A percentile compares a stretch with the other conserved stretches of the same genome.
Conservation (phyloP, 306 rosid species). For the Hylodesmum podocarpum region DNA sequence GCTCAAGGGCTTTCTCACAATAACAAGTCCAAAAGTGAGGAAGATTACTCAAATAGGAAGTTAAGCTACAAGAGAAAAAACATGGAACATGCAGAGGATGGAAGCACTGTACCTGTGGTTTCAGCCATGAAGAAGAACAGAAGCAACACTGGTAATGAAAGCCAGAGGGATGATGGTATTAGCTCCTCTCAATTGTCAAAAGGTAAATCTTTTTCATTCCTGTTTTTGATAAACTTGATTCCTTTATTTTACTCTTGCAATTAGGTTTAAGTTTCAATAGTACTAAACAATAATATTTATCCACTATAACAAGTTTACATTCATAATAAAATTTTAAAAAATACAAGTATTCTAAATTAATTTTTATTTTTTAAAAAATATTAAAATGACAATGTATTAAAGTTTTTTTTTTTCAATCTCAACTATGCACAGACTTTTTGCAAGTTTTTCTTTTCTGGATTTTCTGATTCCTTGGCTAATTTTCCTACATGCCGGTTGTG, state of each 20-base stretch:
- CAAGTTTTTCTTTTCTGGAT: too few relatives aligned
- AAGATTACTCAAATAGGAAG: constrained; percentile 8
- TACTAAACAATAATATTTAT: too few relatives aligned
- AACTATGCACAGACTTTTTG: too few relatives aligned
- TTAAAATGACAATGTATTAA: too few relatives aligned
- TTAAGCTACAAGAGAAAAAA: constrained; percentile 41
- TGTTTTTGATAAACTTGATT: neutral
- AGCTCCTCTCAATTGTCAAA: constrained; percentile 43
- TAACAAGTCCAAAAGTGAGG: constrained; percentile 34
- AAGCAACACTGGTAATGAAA: constrained; percentile 26
- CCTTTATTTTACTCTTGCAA: neutral
- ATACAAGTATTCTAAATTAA: too few relatives aligned
- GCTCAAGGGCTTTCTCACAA: constrained; percentile 39
- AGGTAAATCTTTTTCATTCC: constrained; percentile 37
- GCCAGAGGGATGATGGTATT: constrained; percentile 39
- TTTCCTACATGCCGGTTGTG: too few relatives aligned
- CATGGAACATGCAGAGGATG: constrained; percentile 32
- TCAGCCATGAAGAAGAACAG: constrained; percentile 39
- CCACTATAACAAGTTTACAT: too few relatives aligned
- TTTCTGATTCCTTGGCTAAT: too few relatives aligned
- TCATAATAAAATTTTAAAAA: too few relatives aligned
- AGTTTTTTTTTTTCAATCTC: too few relatives aligned
- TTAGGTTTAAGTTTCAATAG: too few relatives aligned
- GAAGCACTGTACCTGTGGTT: constrained; percentile 20
- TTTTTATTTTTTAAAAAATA: too few relatives aligned